Conservation (phyloP, 164 flowering plant species). For the Kingdonia uniflora region DNA sequence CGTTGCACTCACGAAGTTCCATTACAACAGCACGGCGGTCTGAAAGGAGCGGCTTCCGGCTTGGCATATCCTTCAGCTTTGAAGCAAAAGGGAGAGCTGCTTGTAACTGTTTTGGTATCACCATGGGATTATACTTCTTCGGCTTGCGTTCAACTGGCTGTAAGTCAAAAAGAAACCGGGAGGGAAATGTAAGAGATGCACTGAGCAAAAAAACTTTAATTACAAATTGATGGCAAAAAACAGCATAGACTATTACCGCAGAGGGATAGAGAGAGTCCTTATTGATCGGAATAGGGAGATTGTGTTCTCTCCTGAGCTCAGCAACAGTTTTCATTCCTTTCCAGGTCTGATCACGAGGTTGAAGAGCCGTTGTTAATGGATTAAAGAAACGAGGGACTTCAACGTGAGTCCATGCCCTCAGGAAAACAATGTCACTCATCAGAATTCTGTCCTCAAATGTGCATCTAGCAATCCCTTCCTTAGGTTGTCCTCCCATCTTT, state of each 20-base stretch:
- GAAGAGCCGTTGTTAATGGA: slow-evolving; percentile 82
- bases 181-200: neutral
- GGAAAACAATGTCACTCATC: slow-evolving; percentile 89
- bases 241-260: slow-evolving; percentile 34
- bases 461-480: slow-evolving; percentile 92
- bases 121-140: slow-evolving; percentile 86
- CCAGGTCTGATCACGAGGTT: slow-evolving; percentile 71
- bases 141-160: slow-evolving; percentile 81
- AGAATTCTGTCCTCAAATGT: slow-evolving; percentile 89
- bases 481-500: slow-evolving; percentile 48
- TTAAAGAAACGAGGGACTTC: slow-evolving; percentile 76
- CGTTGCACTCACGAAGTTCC: slow-evolving; percentile 64
- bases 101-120: slow-evolving; percentile 67
- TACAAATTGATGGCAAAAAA: neutral
- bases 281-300: slow-evolving; percentile 67
- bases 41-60: slow-evolving; percentile 33
- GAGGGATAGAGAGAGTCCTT: slow-evolving; percentile 85
- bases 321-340: slow-evolving; percentile 85
- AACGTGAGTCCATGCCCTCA: slow-evolving; percentile 82
- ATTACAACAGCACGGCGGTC: slow-evolving; percentile 61
- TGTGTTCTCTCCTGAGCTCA: slow-evolving; percentile 63
- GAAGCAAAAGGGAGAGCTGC: slow-evolving; percentile 74
- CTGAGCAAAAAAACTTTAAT: neutral
- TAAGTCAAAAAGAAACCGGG: neutral
- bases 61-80: slow-evolving; percentile 63